phyloP scores from a whole-genome alignment of 768 basidiomycete genomes.

The Agaricus subrufescens region DNA sequence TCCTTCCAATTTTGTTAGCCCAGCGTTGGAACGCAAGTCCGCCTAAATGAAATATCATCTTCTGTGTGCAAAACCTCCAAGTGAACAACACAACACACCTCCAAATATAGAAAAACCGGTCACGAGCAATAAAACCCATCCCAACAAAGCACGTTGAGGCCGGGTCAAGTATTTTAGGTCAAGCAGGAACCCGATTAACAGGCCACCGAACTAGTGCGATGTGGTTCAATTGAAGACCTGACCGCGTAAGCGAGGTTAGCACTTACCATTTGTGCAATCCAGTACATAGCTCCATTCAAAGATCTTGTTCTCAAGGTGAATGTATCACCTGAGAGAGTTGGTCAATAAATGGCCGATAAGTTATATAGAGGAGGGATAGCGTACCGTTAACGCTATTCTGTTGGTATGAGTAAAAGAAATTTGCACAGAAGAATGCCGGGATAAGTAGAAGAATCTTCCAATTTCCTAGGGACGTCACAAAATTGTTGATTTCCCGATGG shows the following conservation, averaged over 20 bases:
- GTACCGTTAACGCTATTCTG: conserved; percentile 23
- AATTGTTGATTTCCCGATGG: conserved; percentile 17
- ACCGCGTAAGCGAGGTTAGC: neutral
- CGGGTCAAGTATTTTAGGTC: conserved; percentile 24
- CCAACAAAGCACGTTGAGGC: conserved; percentile 21
- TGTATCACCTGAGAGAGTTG: conserved; percentile 14
- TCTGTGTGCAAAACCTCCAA: neutral
- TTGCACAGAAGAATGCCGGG: conserved; percentile 26
- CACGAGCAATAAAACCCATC: conserved; percentile 19
- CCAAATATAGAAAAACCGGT: conserved; percentile 25
- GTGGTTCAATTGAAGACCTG: neutral
- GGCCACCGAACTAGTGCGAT: conserved; percentile 18
- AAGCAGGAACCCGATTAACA: conserved; percentile 20
- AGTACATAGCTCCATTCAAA: conserved; percentile 24
- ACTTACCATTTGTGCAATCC: conserved; percentile 25
- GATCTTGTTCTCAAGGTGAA: conserved; percentile 24
- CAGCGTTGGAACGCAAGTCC: conserved; percentile 25
- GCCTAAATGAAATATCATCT: conserved; percentile 8
- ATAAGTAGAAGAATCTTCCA: conserved; percentile 23
- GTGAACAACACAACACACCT: conserved; percentile 11
- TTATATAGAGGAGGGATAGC: neutral
- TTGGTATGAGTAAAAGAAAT: conserved; percentile 27
- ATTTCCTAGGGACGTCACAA: conserved; percentile 16
- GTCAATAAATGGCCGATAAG: neutral
- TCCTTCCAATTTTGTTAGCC: conserved; percentile 18